phyloP scores from a whole-genome alignment of 2,329 filamentous ascomycete species.

The Ceratocystis cacaofunesta region DNA sequence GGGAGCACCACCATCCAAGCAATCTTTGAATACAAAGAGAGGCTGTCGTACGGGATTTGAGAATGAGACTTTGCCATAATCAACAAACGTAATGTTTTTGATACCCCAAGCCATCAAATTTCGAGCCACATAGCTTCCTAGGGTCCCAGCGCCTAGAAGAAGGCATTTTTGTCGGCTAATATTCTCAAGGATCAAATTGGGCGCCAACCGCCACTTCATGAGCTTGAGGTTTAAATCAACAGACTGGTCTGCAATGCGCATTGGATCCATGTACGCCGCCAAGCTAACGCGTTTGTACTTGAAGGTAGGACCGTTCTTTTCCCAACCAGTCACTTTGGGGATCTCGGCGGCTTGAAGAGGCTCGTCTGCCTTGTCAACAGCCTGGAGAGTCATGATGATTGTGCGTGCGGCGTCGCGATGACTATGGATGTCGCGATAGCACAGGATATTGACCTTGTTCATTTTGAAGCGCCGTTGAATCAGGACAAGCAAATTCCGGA shows the following conservation, averaged over 20 bases:
- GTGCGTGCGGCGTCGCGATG: slow-evolving; percentile 69
- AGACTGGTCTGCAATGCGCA: slow-evolving; percentile 74
- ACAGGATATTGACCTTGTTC: slow-evolving; percentile 65
- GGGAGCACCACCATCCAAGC: slow-evolving; percentile 63
- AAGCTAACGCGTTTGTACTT: slow-evolving; percentile 66
- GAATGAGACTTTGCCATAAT: slow-evolving; percentile 84
- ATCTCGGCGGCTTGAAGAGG: slow-evolving; percentile 34
- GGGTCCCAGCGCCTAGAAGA: slow-evolving; percentile 77
- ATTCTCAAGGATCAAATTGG: slow-evolving; percentile 68
- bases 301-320: slow-evolving; percentile 57
- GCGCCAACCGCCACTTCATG: slow-evolving; percentile 97
- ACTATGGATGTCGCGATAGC: slow-evolving; percentile 72
- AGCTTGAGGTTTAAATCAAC: slow-evolving; percentile 94
- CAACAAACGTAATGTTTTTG: slow-evolving; percentile 85
- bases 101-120: slow-evolving; percentile 94
- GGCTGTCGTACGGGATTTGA: slow-evolving; percentile 95
- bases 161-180: slow-evolving; percentile 86
- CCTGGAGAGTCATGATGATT: slow-evolving; percentile 53
- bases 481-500: slow-evolving; percentile 76
- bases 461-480: slow-evolving; percentile 70
- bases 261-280: slow-evolving; percentile 85
- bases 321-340: slow-evolving; percentile 93
- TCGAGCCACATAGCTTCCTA: slow-evolving; percentile 85
- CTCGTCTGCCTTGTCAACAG: background rate
- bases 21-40: slow-evolving; percentile 81